A percentile compares a stretch with the other conserved stretches of the same genome.
Conservation (phyloP, 2,329 filamentous ascomycete genomes). For the Colletotrichum higginsianum region DNA sequence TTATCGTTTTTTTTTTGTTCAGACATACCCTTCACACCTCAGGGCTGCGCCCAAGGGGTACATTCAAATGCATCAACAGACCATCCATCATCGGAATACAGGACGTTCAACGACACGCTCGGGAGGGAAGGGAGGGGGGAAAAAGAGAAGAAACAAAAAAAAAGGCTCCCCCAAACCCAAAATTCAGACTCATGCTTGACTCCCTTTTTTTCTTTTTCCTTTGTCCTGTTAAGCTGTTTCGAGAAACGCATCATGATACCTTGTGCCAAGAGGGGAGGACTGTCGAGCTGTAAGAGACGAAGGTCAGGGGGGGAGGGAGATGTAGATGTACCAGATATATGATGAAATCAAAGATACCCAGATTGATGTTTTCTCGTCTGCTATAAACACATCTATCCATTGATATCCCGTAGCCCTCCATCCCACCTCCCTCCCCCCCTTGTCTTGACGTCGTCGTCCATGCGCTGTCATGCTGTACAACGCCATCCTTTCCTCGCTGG, state of each 20-base stretch:
- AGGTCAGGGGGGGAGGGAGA: background rate
- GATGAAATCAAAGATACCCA: slow-evolving; percentile 37
- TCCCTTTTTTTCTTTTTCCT: background rate
- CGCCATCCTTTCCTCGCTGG: slow-evolving; percentile 2
- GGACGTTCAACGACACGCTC: background rate
- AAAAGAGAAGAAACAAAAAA: background rate
- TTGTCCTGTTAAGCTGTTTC: background rate
- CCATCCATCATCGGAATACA: slow-evolving; percentile 19
- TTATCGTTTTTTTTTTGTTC: background rate
- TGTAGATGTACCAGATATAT: slow-evolving; percentile 7
- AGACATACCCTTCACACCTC: background rate
- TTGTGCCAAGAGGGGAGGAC: slow-evolving; percentile 7
- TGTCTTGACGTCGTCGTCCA: slow-evolving; percentile 22
- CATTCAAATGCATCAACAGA: slow-evolving; percentile 4
- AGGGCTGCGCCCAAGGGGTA: slow-evolving; percentile 28
- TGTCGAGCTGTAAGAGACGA: slow-evolving; percentile 4
- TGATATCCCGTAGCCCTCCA: background rate
- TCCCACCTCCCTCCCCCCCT: background rate
- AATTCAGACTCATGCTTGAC: background rate
- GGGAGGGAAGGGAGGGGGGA: background rate
- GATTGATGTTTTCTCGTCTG: slow-evolving; percentile 22
- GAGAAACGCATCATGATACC: slow-evolving; percentile 19
- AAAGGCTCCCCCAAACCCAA: background rate
- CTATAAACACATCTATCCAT: background rate
- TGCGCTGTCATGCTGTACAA: slow-evolving; percentile 30